A percentile compares a stretch with the other conserved stretches of the same genome.
Conservation (phyloP, 164 flowering plant genomes). For the Stephania cephalantha region DNA sequence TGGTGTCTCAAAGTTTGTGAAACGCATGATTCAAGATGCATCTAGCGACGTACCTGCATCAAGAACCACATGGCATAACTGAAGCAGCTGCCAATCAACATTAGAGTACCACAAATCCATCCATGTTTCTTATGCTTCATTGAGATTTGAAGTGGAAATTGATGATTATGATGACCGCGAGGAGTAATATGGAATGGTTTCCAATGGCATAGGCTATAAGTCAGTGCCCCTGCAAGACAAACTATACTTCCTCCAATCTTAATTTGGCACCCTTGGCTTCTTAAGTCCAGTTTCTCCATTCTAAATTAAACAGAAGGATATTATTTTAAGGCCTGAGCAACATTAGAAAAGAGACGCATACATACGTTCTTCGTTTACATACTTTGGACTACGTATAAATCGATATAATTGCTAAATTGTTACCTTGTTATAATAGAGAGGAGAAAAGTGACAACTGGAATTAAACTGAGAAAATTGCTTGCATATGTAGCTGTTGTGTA, state of each 20-base stretch:
- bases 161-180: background rate
- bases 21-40: no score
- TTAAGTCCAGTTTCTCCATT: slow-evolving; percentile 29
- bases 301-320: slow-evolving; percentile 12
- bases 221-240: slow-evolving; percentile 39
- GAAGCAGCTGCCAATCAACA: slow-evolving; percentile 29
- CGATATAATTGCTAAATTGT: background rate
- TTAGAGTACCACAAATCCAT: slow-evolving; percentile 30
- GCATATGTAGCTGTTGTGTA: slow-evolving; percentile 40
- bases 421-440: slow-evolving; percentile 27
- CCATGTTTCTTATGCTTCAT: background rate
- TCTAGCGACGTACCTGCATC: slow-evolving; percentile 26
- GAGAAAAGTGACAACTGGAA: slow-evolving; percentile 34
- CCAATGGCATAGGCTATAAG: slow-evolving; percentile 34
- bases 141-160: background rate
- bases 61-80: slow-evolving; percentile 39
- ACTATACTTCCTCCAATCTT: slow-evolving; percentile 31
- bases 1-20: no score
- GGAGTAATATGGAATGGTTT: slow-evolving; percentile 14
- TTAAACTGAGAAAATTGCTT: slow-evolving; percentile 27
- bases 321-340: no score
- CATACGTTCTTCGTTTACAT: no score
- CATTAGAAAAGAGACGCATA: no score
- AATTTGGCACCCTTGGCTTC: slow-evolving; percentile 22
- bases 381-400: no score